Percentiles rank a stretch among this genome's conserved stretches.
Conservation (phyloP, 208 protist genomes). For the Blastocrithidia nonstop region DNA sequence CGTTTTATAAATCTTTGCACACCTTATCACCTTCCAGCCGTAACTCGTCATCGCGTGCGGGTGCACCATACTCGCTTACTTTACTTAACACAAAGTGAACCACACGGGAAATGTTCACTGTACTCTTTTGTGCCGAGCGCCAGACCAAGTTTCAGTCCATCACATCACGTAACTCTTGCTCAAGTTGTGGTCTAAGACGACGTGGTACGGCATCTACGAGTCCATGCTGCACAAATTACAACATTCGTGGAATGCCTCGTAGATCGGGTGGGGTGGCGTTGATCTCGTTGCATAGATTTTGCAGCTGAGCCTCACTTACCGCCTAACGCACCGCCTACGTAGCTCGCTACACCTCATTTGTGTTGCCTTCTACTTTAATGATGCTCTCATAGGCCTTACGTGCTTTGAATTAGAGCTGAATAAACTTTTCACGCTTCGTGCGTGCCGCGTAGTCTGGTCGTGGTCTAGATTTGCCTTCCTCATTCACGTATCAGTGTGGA, state of each 20-base stretch:
- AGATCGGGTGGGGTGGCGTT: no score
- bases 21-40: constrained; percentile 12
- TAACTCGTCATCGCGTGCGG: constrained; percentile 34
- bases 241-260: constrained; percentile 35
- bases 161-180: constrained; percentile 61
- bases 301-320: constrained; percentile 33
- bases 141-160: constrained; percentile 57
- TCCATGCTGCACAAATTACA: constrained; percentile 30
- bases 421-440: constrained; percentile 30
- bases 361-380: constrained; percentile 2
- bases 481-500: constrained; percentile 59
- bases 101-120: constrained; percentile 29
- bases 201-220: constrained; percentile 49
- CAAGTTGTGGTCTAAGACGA: constrained; percentile 28
- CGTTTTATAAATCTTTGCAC: constrained; percentile 20
- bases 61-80: constrained; percentile 40
- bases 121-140: constrained; percentile 3
- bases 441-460: constrained; percentile 11
- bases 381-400: constrained; percentile 45
- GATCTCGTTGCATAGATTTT: no score
- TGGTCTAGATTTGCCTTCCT: constrained; percentile 34
- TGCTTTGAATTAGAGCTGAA: constrained; percentile 41
- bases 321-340: constrained; percentile 10
- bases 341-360: not conserved
- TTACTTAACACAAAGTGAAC: constrained; percentile 49